Evolutionary conservation across 2,329 filamentous ascomycete genomes (phyloP), one percentile per base, ranked within the genome.

Genomic region (Colletotrichum theobromicola): DNA sequence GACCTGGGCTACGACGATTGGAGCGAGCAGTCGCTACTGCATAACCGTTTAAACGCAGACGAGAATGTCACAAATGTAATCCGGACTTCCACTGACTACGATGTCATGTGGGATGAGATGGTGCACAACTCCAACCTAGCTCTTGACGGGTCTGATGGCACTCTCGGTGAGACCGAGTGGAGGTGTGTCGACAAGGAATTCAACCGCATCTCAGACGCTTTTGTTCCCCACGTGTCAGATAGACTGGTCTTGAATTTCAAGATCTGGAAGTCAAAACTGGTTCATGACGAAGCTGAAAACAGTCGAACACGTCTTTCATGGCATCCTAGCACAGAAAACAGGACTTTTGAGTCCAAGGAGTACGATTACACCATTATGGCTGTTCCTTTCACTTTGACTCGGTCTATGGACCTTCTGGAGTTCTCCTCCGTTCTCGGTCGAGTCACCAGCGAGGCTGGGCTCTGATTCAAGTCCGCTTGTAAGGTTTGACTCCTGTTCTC

Each of bases 311-410:
- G 66, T 34, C 84, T 93, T 6, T 84, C 88, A 18, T 93, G 89
- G 87, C 87, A 88, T 70, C 72, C 84, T 70, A 82, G 85, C 46
- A 82, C 80, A 68, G 86, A 76, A n/a, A 81, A 81, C 35, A 75
- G 74, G 3, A 77, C 71, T 78, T 81, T 85, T 82, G 60, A 89
- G 70, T 87, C 84, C 63, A 84, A 88, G 30, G 85, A 87, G 6
- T 92, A 89, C 78, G 91, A 93, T 81, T 93, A 93, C 79, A 88
- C 90, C n/a, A 85, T 93, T 10, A 86, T 93, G 7, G 85, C 90
- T 1, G 87, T 88, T 0, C 91, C 91, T 0, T 93, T 93, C 81
- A 88, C 88, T 66, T 88, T 90, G 65, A 89, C 92, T 58, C 83
- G 88, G 12, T 84, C 93, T 1, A 89, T 89, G 66, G 57, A 77